phyloP scores from a whole-genome alignment of 176 grass and related monocot species.

The Musa acuminata region DNA sequence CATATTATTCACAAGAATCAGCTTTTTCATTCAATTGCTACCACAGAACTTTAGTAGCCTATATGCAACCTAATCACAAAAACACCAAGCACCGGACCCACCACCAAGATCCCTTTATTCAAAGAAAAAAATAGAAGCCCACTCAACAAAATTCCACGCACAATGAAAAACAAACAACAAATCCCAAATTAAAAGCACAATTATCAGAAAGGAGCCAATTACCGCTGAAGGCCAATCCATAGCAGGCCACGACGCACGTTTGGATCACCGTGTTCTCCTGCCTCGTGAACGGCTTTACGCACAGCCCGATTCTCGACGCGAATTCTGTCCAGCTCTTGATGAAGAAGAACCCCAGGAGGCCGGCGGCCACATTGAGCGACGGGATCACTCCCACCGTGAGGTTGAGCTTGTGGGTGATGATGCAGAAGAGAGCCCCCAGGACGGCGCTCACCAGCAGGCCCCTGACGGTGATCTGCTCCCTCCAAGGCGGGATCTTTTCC shows the following conservation, averaged over 20 bases:
- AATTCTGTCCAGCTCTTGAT: constrained; percentile 40
- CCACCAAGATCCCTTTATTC: background rate
- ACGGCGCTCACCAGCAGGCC: constrained; percentile 49
- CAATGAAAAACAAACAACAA: background rate
- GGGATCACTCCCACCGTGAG: constrained; percentile 71
- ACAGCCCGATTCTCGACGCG: constrained; percentile 28
- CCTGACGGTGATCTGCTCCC: constrained; percentile 58
- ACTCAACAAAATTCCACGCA: background rate
- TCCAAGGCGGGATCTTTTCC: constrained; percentile 51
- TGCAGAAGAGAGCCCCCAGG: constrained; percentile 58
- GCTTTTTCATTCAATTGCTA: background rate
- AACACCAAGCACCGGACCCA: too few species aligned
- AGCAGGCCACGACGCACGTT: constrained; percentile 85
- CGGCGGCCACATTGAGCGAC: constrained; percentile 63
- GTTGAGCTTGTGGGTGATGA: constrained; percentile 81
- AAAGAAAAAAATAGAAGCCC: background rate
- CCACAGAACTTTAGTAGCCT: background rate
- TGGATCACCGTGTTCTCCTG: constrained; percentile 94
- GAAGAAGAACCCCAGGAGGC: constrained; percentile 65
- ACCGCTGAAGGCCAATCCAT: constrained; percentile 72
- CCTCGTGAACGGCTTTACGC: constrained; percentile 60
- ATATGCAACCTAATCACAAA: background rate
- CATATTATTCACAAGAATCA: background rate
- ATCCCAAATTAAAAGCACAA: background rate
- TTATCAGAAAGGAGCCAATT: background rate